Evolutionary conservation across 192 early-diverging fungal species (phyloP), one percentile per base, ranked within the genome.

Genomic region (Coemansia sp.): DNA sequence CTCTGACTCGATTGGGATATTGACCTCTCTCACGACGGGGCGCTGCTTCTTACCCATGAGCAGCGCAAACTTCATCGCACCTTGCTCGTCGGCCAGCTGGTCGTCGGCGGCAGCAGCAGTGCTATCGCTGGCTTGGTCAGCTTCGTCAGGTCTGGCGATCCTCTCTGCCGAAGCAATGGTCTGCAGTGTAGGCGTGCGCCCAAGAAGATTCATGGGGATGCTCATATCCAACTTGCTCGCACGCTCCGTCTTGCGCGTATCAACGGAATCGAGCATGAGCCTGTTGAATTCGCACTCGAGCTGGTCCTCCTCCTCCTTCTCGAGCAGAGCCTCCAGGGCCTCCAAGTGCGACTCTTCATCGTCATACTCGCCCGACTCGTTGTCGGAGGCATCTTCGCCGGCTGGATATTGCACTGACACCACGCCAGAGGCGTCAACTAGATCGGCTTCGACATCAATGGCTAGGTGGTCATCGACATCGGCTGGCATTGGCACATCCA

Each of bases 201-300:
- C 86, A 35, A 84, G 72, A 56, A 88, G 79, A 39, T 87, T 78
- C 73, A 92, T 86, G 20, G 96, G 96, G 52, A 99, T 91, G 10
- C 94, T 86, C 18, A 93, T 91, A 75, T 99, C 96, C 42, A 99
- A 88, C 55, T 87, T 88, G 2, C 82, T 52, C 3, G 58, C n/a
- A 5, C 69, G 67, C 56, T 82, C 79, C 12, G 62, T 83, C 74
- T 92, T 91, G 31, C 94, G 89, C 11, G 88, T 82, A 37, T 96
- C 96, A 43, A 92, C 67, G 45, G 91, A 93, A 58, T 98, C 96
- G n/a, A 86, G 86, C 87, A 98, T 91, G 79, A 97, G 91, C 69
- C 87, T 87, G 68, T 87, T 91, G 58, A 94, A 93, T 69, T 97
- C 94, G 56, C 85, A 79, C 56, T 98, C 95, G 86, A 98, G 94